Base-by-base conservation (phyloP, 441 rosid species). In the Hura crepitans region DNA sequence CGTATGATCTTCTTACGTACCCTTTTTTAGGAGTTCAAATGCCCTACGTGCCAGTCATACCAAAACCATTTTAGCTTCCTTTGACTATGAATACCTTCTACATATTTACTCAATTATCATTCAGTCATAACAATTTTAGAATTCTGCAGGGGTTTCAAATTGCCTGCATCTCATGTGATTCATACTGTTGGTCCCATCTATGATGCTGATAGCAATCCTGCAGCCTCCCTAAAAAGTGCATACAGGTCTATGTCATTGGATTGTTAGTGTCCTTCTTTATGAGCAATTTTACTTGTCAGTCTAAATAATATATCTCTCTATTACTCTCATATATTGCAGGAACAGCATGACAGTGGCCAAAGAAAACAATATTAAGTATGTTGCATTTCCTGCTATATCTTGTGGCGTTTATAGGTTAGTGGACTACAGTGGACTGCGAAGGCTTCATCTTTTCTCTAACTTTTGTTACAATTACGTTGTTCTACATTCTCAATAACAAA, bases 351-450 rank as follows among this genome's bases (percentile, higher is more conserved):
- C 49, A 35, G 82, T 89, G 66, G 97, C 95, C 70, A 88, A 83
- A 78, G 90, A 88, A 60, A 89, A 88, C 82, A 78, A 81, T 74
- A 83, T 93, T 71, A 83, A 82, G 62, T 91, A 80, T 75, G 76
- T 93, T 76, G 98, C 97, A 42, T 91, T 91, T 77, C 85, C 98
- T 65, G 96, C 97, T 61, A 85, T 93, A 67, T 91, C 98, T 60
- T 93, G 97, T 69, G 96, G 98, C 63, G 72, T 81, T 50, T 89
- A 66, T 46, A 73, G 92, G 96, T 90, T 82, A 71, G 70, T 71
- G 10, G 23, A 62, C 72, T 25, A 65, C 51, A 45, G 22, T 47
- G 50, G 42, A 54, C 15, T 42, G 23, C 20, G 25, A 1, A 12
- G 20, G 13, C 2, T 63, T n/a, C 68, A 22, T 70, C 39, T 9